Evolutionary conservation across 768 basidiomycete genomes (phyloP).

Genomic region (Lentinula boryana): DNA sequence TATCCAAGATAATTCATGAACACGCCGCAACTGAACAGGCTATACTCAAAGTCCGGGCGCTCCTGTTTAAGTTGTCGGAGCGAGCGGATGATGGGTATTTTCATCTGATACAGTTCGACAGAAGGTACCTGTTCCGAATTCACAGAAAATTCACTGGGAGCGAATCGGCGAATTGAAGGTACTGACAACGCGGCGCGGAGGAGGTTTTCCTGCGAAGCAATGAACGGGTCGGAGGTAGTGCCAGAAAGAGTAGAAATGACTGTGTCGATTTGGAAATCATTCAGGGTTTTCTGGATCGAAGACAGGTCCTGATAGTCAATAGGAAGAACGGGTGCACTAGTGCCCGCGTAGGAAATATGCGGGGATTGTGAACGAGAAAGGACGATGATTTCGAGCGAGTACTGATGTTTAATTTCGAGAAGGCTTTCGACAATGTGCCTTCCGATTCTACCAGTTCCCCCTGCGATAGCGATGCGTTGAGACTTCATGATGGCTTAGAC

Average conservation of each 20-base stretch:
- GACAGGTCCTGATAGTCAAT: not conserved
- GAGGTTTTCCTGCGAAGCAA: conserved; percentile 1
- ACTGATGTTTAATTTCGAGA: conserved; percentile 1
- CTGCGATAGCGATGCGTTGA: conserved; percentile 4
- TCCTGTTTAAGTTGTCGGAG: conserved; percentile 1
- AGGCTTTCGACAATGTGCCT: conserved; percentile 5
- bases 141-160: conserved; percentile 3
- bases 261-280: conserved; percentile 1
- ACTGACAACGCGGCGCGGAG: not conserved
- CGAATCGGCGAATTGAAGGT: conserved; percentile 1
- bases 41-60: conserved; percentile 1
- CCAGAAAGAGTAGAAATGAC: conserved; percentile 3
- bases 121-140: conserved; percentile 2
- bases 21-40: not conserved
- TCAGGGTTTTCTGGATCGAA: not conserved
- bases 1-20: conserved; percentile 5
- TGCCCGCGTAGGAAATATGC: not conserved
- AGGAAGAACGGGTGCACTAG: not conserved
- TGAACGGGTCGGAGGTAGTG: not conserved
- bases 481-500: not conserved
- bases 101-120: not conserved
- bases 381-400: not conserved
- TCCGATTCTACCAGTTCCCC: conserved; percentile 5
- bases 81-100: not conserved
- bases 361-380: not conserved